Evolutionary conservation across 768 basidiomycete species (phyloP), one percentile per base, ranked within the genome.

Genomic region (Rhodotorula graminis): DNA sequence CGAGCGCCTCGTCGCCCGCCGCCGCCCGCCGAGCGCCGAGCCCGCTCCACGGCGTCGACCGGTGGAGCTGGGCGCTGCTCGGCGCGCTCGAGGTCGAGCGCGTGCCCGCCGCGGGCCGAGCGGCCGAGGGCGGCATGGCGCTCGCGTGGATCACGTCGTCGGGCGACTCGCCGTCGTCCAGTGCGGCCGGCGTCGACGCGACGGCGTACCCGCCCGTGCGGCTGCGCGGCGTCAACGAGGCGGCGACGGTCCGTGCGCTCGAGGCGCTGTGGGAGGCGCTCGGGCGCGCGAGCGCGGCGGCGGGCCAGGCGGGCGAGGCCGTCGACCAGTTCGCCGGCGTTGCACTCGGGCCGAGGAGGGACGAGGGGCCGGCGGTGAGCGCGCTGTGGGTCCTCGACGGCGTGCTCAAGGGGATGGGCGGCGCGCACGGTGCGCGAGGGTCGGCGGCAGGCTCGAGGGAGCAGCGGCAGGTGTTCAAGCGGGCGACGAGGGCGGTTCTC

Each of bases 1-100:
- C 25, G 31, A 44, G 10, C n/a, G n/a, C n/a, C 3, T 27, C 12
- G 3, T 46, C 44, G 8, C 18, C 44, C 3, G 18, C 44, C 14
- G 14, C 44, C 15, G 14, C 14, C 2, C 44, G 44, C 5, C 11
- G 14, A 2, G 14, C 18, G 14, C 6, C 44, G 14, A 31, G 59
- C 84, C 83, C 50, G 82, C 91, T 85, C 85, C 66, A 83, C 93
- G 89, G 90, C 0, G 87, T 96, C 27, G 92, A 96, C 77, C 88
- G 88, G 80, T 98, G 93, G 95, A 91, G 92, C 9, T 93, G 90
- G 89, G 86, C 86, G 61, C 79, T 99, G 9, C 84, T 98, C 42
- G 86, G 87, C 0, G 90, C 89, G n/a, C 82, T 97, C 52, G 88
- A 92, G 75, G 87, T 98, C 84, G 73, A 89, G 85, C n/a, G 80